These are phyloP conservation scores for Tolypocladium endophyticum DNA, from an alignment of 2,329 filamentous ascomycete genomes.

Conservation along the genomic window DNA sequence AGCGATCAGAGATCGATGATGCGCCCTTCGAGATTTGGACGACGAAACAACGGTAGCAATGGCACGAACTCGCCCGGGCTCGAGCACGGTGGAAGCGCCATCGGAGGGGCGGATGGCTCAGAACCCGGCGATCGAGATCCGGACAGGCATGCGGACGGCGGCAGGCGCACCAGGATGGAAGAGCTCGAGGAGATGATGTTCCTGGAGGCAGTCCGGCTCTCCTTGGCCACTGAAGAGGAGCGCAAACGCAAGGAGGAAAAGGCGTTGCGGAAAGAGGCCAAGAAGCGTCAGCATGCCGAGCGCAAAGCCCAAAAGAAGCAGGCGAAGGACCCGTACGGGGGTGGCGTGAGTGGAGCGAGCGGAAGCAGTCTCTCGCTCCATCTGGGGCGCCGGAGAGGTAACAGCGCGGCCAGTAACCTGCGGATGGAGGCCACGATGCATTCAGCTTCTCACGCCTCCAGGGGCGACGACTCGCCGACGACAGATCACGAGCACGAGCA, in stretches of 20 bases:
- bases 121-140: conserved; percentile 13
- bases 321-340: conserved; percentile 22
- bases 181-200: conserved; percentile 98
- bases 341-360: conserved; percentile 33
- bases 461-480: conserved; percentile 10
- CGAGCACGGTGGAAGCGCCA: conserved; percentile 3
- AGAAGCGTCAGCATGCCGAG: conserved; percentile 75
- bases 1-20: conserved; percentile 37
- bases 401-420: conserved; percentile 49
- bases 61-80: conserved; percentile 17
- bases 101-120: conserved; percentile 11
- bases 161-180: conserved; percentile 51
- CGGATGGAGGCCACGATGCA: conserved; percentile 44
- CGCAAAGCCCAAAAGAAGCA: conserved; percentile 66
- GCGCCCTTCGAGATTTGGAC: conserved; percentile 41
- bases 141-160: conserved; percentile 9
- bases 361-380: conserved; percentile 56
- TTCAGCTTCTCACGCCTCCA: conserved; percentile 24
- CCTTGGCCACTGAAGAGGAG: conserved; percentile 87
- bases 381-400: conserved; percentile 46
- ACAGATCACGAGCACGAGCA: conserved; percentile 12
- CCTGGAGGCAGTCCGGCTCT: conserved; percentile 87
- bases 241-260: conserved; percentile 65
- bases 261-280: conserved; percentile 57
- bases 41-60: conserved; percentile 38